A percentile compares a stretch with the other conserved stretches of the same genome.
Conservation (phyloP, 306 rosid genomes). For the Prunus campanulata region DNA sequence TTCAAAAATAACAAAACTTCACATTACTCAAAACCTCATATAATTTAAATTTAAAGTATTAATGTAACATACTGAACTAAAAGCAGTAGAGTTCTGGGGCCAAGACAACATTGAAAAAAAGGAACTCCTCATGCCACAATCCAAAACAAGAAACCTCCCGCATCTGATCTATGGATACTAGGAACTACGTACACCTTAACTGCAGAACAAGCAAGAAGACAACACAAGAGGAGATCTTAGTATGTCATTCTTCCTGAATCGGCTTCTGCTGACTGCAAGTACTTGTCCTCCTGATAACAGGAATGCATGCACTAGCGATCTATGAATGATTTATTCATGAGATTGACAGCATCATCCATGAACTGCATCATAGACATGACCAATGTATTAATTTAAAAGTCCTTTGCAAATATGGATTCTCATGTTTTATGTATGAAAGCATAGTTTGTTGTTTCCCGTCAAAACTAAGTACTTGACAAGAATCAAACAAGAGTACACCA, state of each 20-base stretch:
- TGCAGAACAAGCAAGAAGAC: conserved; percentile 13
- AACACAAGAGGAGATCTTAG: not conserved
- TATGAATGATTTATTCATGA: conserved; percentile 87
- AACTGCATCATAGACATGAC: conserved; percentile 54
- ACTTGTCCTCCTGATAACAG: conserved; percentile 13
- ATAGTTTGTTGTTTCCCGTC: not conserved
- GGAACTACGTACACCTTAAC: not conserved
- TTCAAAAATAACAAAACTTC: not conserved
- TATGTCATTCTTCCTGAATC: conserved; percentile 17
- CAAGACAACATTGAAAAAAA: not conserved
- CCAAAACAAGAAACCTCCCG: not conserved
- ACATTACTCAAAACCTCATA: not conserved
- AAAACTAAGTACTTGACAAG: not conserved
- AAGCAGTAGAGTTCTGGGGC: not conserved
- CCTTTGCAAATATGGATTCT: not conserved
- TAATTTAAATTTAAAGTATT: not conserved
- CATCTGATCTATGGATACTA: not conserved
- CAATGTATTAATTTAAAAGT: not conserved
- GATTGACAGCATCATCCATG: conserved; percentile 88
- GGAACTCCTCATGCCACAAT: not conserved
- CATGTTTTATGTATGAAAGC: not conserved
- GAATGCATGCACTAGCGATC: conserved; percentile 51
- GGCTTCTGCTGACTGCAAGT: conserved; percentile 19
- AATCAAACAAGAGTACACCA: not conserved
- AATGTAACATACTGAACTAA: not conserved